phyloP scores from a whole-genome alignment of 2,329 filamentous ascomycete species.

The Botrytis medusae region DNA sequence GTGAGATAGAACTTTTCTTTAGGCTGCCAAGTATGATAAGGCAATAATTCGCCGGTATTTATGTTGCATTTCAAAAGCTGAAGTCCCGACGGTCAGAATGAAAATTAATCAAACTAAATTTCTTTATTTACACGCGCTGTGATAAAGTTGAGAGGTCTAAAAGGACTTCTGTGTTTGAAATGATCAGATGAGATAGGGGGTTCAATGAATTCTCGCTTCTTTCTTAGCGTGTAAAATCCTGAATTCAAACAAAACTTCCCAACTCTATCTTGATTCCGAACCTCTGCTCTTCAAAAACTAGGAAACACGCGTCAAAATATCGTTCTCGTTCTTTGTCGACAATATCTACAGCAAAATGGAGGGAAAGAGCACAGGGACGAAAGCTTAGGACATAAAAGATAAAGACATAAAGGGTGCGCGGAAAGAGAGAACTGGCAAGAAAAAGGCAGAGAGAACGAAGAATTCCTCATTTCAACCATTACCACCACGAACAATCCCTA shows the following conservation, averaged over 20 bases:
- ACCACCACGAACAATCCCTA: neutral
- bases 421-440: neutral
- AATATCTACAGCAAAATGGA: neutral
- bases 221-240: neutral
- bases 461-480: neutral
- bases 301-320: neutral
- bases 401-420: neutral
- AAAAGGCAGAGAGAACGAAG: neutral
- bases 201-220: neutral
- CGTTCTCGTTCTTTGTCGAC: neutral
- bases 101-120: too few species aligned
- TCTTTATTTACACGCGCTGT: too few species aligned
- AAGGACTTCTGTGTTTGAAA: neutral
- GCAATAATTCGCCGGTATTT: too few species aligned
- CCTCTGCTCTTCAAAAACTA: too few species aligned
- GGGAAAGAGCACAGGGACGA: neutral
- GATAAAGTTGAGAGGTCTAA: neutral
- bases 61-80: too few species aligned
- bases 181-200: neutral
- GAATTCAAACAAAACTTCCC: neutral
- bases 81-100: too few species aligned
- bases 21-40: too few species aligned
- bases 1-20: too few species aligned
- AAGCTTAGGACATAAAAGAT: neutral
- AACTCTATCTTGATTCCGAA: neutral